phyloP scores from a whole-genome alignment of 1,139 yeast species.

The Saccharomyces hybrid region DNA sequence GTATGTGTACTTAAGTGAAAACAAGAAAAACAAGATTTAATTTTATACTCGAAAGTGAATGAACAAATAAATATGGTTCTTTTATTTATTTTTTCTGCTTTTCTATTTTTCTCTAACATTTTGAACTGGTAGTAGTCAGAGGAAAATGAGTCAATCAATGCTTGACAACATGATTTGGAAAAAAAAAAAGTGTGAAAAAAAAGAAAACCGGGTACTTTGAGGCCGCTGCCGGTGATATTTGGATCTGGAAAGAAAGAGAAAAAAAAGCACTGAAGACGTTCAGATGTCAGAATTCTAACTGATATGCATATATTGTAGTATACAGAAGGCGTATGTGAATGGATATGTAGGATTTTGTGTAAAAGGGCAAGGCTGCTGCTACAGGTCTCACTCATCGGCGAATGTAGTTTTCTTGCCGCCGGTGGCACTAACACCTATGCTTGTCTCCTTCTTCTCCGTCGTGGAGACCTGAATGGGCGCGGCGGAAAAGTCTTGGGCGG shows the following conservation, averaged over 20 bases:
- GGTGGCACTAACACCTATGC: conserved; percentile 1
- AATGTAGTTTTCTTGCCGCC: neutral
- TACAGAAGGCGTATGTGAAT: neutral
- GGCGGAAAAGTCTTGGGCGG: conserved; percentile 33
- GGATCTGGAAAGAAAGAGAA: neutral
- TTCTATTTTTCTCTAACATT: neutral
- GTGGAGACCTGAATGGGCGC: conserved; percentile 16
- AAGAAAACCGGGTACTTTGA: neutral
- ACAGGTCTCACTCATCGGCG: neutral
- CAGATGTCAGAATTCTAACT: neutral
- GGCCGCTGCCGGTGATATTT: neutral
- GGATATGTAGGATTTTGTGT: conserved; percentile 1
- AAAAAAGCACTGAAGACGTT: neutral
- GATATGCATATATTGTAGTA: conserved; percentile 1
- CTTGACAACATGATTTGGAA: neutral
- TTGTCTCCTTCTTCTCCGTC: neutral
- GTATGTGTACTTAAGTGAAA: neutral
- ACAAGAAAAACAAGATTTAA: neutral
- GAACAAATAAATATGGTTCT: neutral
- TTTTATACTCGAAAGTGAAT: neutral
- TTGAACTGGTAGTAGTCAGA: neutral
- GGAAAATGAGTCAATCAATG: neutral
- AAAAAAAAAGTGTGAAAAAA: neutral
- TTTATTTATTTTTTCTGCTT: neutral
- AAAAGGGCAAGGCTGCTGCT: neutral